These are phyloP conservation scores for Calonectria pauciramosa DNA, from an alignment of 2,329 filamentous ascomycete genomes.

Conservation along the genomic window DNA sequence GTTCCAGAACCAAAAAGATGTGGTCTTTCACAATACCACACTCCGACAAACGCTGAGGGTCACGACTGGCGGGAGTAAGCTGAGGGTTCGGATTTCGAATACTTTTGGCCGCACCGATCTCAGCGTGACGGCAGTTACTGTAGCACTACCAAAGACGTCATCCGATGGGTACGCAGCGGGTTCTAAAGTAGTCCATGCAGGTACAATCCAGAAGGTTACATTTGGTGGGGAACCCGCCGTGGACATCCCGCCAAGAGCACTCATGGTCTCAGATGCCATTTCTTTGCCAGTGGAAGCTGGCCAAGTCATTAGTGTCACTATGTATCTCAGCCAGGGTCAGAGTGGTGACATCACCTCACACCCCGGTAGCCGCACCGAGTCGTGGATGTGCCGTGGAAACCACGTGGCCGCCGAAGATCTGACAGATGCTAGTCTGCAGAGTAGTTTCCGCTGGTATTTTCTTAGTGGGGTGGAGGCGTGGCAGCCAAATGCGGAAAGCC, in stretches of 20 bases:
- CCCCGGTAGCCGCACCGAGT: constrained; percentile 14
- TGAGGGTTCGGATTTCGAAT: constrained; percentile 6
- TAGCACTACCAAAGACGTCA: background rate
- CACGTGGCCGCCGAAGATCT: background rate
- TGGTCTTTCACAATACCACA: background rate
- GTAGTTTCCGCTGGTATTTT: background rate
- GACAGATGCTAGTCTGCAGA: background rate
- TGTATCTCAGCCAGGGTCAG: constrained; percentile 11
- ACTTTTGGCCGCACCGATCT: constrained; percentile 5
- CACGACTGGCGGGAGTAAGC: background rate
- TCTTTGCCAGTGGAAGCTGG: background rate
- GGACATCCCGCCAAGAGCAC: background rate
- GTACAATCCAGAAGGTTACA: background rate
- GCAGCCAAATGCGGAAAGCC: background rate
- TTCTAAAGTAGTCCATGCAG: background rate
- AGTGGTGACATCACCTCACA: constrained; percentile 1
- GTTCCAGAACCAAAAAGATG: background rate
- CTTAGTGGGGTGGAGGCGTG: background rate
- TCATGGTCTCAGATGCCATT: background rate
- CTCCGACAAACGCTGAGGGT: constrained; percentile 5
- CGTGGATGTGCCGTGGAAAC: constrained; percentile 8
- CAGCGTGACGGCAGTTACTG: background rate
- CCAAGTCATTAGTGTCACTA: background rate
- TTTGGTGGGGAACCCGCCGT: background rate
- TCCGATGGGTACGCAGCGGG: background rate